Conservation (phyloP, 2,329 filamentous ascomycete genomes). For the Fusarium annulatum region DNA sequence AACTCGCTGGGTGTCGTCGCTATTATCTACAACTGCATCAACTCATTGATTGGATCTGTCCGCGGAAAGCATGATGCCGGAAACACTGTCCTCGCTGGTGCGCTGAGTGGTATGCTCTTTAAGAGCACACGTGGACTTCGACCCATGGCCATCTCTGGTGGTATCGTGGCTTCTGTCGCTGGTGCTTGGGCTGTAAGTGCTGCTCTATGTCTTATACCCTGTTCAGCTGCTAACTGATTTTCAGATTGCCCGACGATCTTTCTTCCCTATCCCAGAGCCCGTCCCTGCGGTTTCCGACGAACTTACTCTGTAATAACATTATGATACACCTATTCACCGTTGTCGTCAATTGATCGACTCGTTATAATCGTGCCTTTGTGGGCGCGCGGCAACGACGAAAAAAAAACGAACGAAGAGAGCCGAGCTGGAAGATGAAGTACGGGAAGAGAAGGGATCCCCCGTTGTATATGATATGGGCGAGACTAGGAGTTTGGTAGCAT, state of each 20-base stretch:
- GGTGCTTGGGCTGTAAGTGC: constrained; percentile 88
- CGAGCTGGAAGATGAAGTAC: constrained; percentile 21
- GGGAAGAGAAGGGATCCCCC: constrained; percentile 26
- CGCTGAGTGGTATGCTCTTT: constrained; percentile 91
- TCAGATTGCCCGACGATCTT: constrained; percentile 54
- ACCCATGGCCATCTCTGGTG: constrained; percentile 95
- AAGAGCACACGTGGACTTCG: constrained; percentile 92
- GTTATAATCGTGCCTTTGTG: constrained; percentile 37
- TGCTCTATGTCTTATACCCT: not conserved
- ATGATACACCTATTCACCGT: constrained; percentile 30
- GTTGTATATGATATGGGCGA: constrained; percentile 49
- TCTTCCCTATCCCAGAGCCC: constrained; percentile 55
- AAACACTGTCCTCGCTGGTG: constrained; percentile 89
- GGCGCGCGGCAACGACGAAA: constrained; percentile 11
- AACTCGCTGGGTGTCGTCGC: constrained; percentile 97
- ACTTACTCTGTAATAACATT: constrained; percentile 46
- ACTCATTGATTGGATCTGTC: constrained; percentile 82
- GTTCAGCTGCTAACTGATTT: constrained; percentile 3
- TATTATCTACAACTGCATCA: constrained; percentile 94
- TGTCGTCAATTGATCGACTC: constrained; percentile 28
- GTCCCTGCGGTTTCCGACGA: constrained; percentile 43
- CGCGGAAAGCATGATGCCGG: constrained; percentile 89
- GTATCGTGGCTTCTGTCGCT: constrained; percentile 86
- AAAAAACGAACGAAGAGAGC: constrained; percentile 18
- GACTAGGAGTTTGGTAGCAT: constrained; percentile 47